These are phyloP conservation scores for Batkoa obscura DNA, from an alignment of 371 early-diverging fungal species.

Conservation along the genomic window DNA sequence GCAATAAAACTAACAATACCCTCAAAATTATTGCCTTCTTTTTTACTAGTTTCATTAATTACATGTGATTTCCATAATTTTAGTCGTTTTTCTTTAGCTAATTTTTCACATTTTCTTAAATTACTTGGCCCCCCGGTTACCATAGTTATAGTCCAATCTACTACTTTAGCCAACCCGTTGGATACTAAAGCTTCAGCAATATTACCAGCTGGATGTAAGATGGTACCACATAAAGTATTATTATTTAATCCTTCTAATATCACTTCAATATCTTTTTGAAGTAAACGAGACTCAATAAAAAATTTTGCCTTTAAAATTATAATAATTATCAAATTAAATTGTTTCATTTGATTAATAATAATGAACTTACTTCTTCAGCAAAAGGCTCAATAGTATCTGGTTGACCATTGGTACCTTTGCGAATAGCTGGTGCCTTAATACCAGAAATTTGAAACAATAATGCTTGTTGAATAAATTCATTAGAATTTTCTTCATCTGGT, in stretches of 20 bases:
- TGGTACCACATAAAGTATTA: conserved; percentile 51
- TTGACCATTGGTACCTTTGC: conserved; percentile 49
- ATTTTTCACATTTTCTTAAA: conserved; percentile 59
- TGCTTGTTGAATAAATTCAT: conserved; percentile 37
- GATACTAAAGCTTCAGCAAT: conserved; percentile 74
- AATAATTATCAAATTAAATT: neutral
- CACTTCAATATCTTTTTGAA: conserved; percentile 79
- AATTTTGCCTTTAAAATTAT: conserved; percentile 32
- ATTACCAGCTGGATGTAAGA: conserved; percentile 75
- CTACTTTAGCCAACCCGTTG: conserved; percentile 69
- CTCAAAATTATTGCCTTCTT: conserved; percentile 16
- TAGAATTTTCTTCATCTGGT: conserved; percentile 22
- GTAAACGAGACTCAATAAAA: conserved; percentile 73
- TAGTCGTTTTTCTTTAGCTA: conserved; percentile 21
- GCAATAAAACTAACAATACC: conserved; percentile 25
- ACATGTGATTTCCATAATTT: conserved; percentile 65
- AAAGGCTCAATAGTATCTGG: conserved; percentile 69
- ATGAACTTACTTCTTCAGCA: conserved; percentile 39
- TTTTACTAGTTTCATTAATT: conserved; percentile 12
- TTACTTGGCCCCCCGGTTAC: conserved; percentile 54
- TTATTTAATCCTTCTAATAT: conserved; percentile 47
- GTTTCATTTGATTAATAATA: too few relatives aligned
- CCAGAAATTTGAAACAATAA: conserved; percentile 59
- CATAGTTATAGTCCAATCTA: conserved; percentile 67
- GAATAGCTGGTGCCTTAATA: conserved; percentile 64